A percentile compares a stretch with the other conserved stretches of the same genome.
Conservation (phyloP, 192 early-diverging fungal genomes). For the Backusella liffmaniae region DNA sequence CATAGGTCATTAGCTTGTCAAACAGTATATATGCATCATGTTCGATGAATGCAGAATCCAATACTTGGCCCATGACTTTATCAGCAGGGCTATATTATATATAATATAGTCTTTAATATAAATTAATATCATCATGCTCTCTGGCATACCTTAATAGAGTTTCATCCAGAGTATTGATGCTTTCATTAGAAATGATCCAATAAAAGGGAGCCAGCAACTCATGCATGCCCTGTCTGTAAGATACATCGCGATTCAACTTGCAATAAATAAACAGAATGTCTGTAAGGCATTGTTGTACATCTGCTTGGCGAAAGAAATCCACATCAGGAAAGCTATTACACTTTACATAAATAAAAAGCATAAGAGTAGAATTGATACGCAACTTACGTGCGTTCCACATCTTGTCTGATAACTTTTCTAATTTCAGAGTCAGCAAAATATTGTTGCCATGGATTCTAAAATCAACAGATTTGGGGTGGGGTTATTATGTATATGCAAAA, state of each 20-base stretch:
- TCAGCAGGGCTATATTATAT: slow-evolving; percentile 30
- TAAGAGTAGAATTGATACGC: neutral
- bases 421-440: slow-evolving; percentile 90
- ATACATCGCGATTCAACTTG: slow-evolving; percentile 83
- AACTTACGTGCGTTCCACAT: slow-evolving; percentile 87
- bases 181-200: slow-evolving; percentile 73
- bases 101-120: neutral
- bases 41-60: slow-evolving; percentile 76
- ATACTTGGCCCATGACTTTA: slow-evolving; percentile 48
- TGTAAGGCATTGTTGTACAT: slow-evolving; percentile 66
- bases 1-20: slow-evolving; percentile 74
- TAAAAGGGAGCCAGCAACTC: slow-evolving; percentile 87
- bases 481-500: slow-evolving; percentile 2
- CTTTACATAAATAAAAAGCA: neutral
- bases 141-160: slow-evolving; percentile 3
- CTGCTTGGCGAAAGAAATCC: slow-evolving; percentile 66
- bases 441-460: slow-evolving; percentile 89
- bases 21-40: slow-evolving; percentile 88
- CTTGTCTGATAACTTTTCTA: slow-evolving; percentile 79
- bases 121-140: slow-evolving; percentile 28
- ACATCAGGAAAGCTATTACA: slow-evolving; percentile 80
- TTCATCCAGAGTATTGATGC: slow-evolving; percentile 34
- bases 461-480: neutral
- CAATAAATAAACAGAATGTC: slow-evolving; percentile 91
- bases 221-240: slow-evolving; percentile 98